Conservation (phyloP, 176 grass and related monocot genomes). For the Musa acuminata region DNA sequence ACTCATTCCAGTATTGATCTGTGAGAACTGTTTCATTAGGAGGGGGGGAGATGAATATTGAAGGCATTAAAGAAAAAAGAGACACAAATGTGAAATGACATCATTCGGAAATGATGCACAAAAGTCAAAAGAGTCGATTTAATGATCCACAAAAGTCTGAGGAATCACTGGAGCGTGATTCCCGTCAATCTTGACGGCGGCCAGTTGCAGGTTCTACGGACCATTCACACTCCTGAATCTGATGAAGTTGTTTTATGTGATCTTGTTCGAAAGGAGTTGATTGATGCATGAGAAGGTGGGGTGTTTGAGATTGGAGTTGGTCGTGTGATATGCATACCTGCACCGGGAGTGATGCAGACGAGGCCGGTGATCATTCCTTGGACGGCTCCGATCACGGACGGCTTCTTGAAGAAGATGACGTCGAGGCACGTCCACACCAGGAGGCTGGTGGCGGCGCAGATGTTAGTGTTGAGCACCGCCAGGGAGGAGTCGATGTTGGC, state of each 20-base stretch:
- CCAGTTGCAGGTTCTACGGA: not conserved
- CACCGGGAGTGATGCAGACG: slow-evolving; percentile 70
- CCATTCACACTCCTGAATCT: not conserved
- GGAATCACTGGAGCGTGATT: not conserved
- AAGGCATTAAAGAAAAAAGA: no score
- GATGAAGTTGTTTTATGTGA: no score
- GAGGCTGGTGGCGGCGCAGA: slow-evolving; percentile 60
- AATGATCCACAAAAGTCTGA: not conserved
- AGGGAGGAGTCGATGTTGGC: slow-evolving; percentile 47
- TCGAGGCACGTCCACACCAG: slow-evolving; percentile 57
- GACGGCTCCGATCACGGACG: slow-evolving; percentile 50
- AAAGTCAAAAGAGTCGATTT: not conserved
- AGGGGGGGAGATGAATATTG: no score
- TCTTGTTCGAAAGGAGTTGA: no score
- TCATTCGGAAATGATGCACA: no score
- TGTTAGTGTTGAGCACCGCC: slow-evolving; percentile 53
- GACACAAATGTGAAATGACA: no score
- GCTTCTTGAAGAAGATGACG: slow-evolving; percentile 67
- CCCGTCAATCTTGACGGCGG: not conserved
- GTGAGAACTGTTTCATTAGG: no score
- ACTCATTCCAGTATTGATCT: no score
- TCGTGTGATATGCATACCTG: slow-evolving; percentile 18
- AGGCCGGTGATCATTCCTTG: slow-evolving; percentile 78
- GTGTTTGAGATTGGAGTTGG: no score
- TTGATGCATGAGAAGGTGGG: no score